These are phyloP conservation scores for Hymenoscyphus linearis DNA, from an alignment of 2,329 filamentous ascomycete genomes.

Conservation along the genomic window DNA sequence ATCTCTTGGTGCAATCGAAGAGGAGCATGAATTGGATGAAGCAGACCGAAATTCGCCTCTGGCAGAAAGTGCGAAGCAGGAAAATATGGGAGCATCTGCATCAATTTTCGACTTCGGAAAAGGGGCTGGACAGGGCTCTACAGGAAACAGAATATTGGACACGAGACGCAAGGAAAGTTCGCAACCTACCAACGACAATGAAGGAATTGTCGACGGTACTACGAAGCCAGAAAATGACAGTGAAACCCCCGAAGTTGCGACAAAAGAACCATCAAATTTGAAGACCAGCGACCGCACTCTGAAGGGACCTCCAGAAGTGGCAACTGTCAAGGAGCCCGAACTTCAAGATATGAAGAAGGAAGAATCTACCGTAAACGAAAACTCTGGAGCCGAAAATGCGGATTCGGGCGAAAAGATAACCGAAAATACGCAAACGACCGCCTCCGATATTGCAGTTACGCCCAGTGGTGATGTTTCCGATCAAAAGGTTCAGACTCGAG, in stretches of 20 bases:
- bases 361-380: not conserved
- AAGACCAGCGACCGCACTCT: not conserved
- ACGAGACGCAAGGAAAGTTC: not conserved
- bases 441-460: not conserved
- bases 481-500: not conserved
- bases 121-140: not conserved
- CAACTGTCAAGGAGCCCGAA: not conserved
- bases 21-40: constrained; percentile 22
- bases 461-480: not conserved
- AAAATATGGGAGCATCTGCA: not conserved
- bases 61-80: not conserved
- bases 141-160: not conserved
- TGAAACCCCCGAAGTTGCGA: too few species aligned
- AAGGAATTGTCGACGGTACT: not conserved
- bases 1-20: constrained; percentile 23
- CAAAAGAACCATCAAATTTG: not conserved
- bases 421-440: not conserved
- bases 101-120: not conserved
- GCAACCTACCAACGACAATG: not conserved
- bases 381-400: not conserved
- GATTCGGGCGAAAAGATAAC: not conserved
- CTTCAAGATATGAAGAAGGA: not conserved
- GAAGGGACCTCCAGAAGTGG: not conserved
- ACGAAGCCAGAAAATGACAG: not conserved
- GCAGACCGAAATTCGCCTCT: not conserved